Base-by-base conservation (phyloP, 1,139 yeast species). In the Arxiozyma slooffiae region DNA sequence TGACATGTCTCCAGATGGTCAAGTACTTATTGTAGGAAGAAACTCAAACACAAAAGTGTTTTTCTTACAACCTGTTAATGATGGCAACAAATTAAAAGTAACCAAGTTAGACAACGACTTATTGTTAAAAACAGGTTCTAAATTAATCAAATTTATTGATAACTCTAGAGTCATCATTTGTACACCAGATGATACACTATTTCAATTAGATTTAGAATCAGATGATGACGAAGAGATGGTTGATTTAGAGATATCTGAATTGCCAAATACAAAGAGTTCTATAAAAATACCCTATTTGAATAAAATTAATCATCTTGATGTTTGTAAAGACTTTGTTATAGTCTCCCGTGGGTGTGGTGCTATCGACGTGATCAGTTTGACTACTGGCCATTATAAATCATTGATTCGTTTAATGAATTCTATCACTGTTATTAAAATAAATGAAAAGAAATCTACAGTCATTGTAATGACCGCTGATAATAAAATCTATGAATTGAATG, bases 401-500 rank as follows among this genome's bases (percentile, higher is more conserved):
- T 66, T 82, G 48, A 75, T 83, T 21, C 78, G 78, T 55, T 70
- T 85, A 52, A 75, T 80, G 49, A 72, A 77, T 42, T 73, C 76
- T 38, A 82, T 90, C 7, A 81, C 87, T 18, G 78, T 85, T n/a
- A 55, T 88, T 46, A 69, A 73, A 23, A 80, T 86, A 60, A 74
- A 87, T 1, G 62, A 66, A 20, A 62, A 63, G 34, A 64, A 68
- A 47, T 72, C 73, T 43, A 78, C 85, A 2, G 69, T 90, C 38
- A 66, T 85, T 20, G 80, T 84, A 9, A 76, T 84, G 26, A 81
- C 92, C 4, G 80, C 85, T 49, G 95, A 87, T 50, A 85, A 84
- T 64, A 82, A 79, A 59, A 67, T 92, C 24, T 77, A 77, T 55
- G 97, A 90, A 67, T 83, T 87, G 58, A 57, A 56, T 39, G 46